Percentiles rank a stretch among this genome's conserved stretches.
phyloP scores from a whole-genome alignment of 2,329 filamentous ascomycete species.

The Elsinoe ampelina region DNA sequence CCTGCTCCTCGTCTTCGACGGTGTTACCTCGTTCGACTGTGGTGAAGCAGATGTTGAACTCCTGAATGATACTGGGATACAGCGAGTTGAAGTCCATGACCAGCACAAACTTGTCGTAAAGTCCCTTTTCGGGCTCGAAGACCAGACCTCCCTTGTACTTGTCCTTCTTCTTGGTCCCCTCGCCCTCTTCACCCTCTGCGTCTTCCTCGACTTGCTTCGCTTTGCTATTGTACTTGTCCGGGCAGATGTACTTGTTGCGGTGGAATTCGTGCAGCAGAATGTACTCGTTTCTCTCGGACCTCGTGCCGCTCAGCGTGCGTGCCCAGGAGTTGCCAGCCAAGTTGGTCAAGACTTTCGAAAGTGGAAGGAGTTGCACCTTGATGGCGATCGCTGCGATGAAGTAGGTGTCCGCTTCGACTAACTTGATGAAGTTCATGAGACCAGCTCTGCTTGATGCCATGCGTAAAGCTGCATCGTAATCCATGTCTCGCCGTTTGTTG shows the following conservation, averaged over 20 bases:
- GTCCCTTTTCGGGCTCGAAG: conserved; percentile 92
- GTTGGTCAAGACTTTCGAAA: conserved; percentile 93
- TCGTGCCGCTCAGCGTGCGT: conserved; percentile 85
- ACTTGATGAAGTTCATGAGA: conserved; percentile 83
- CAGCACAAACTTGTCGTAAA: conserved; percentile 96
- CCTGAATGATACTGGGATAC: conserved; percentile 97
- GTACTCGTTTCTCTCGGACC: conserved; percentile 96
- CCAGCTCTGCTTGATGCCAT: conserved; percentile 72
- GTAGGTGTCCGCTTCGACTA: conserved; percentile 92
- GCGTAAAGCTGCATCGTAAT: conserved; percentile 78
- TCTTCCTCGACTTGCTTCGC: conserved; percentile 64
- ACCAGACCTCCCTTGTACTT: conserved; percentile 98
- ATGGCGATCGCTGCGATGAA: conserved; percentile 88
- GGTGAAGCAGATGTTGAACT: conserved; percentile 99
- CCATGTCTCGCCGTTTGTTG: conserved; percentile 69
- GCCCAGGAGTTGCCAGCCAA: conserved; percentile 98
- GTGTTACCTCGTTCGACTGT: conserved; percentile 64
- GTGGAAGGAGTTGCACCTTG: conserved; percentile 79
- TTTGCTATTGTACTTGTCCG: conserved; percentile 81
- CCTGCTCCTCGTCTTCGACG: conserved; percentile 69
- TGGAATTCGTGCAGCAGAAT: conserved; percentile 97
- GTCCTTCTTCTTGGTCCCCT: conserved; percentile 89
- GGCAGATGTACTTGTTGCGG: conserved; percentile 94
- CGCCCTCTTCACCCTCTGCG: conserved; percentile 52
- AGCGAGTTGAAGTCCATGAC: conserved; percentile 99